A percentile compares a stretch with the other conserved stretches of the same genome.
Conservation (phyloP, 352 stramenopile species). For the Phytophthora citrophthora region DNA sequence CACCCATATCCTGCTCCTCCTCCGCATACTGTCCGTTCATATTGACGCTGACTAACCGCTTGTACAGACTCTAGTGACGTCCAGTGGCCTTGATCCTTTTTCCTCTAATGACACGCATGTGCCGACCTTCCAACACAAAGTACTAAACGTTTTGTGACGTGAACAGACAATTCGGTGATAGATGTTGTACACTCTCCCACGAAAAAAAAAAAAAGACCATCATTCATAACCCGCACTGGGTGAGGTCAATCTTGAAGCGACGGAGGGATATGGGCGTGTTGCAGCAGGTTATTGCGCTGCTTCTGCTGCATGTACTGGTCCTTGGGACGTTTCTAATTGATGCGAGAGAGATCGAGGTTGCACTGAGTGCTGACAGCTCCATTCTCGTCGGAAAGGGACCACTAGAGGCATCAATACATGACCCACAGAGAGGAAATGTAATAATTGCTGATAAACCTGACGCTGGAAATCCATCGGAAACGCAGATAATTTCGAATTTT, state of each 20-base stretch:
- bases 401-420: neutral
- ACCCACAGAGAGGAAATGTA: neutral
- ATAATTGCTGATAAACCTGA: neutral
- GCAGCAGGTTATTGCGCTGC: neutral
- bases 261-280: conserved; percentile 3
- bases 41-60: neutral
- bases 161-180: neutral
- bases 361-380: conserved; percentile 13
- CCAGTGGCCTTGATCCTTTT: neutral
- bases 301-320: neutral
- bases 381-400: conserved; percentile 9
- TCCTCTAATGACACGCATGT: neutral
- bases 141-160: conserved; percentile 5
- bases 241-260: conserved; percentile 23
- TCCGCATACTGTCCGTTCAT: conserved; percentile 55
- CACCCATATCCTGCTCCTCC: conserved; percentile 43
- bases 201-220: conserved; percentile 15
- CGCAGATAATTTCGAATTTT: neutral
- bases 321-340: neutral
- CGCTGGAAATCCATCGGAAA: neutral
- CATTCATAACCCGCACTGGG: conserved; percentile 19
- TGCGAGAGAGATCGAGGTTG: conserved; percentile 19
- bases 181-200: conserved; percentile 20
- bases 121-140: neutral
- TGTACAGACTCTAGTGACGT: neutral